A percentile compares a stretch with the other conserved stretches of the same genome.
phyloP scores from a whole-genome alignment of 768 basidiomycete species.

The Gyrodon lividus region DNA sequence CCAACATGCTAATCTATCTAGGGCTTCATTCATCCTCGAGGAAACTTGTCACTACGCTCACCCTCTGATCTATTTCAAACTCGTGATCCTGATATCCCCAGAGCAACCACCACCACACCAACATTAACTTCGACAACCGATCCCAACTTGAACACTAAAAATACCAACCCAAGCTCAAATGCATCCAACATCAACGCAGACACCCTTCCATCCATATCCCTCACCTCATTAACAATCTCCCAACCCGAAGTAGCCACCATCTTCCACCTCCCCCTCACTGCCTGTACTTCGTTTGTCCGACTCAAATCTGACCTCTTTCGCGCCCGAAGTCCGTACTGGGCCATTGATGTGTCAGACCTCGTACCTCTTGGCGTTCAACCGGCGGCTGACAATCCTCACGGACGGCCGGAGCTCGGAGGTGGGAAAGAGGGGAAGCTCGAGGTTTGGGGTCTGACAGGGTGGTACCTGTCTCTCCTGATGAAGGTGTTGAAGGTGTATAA shows the following conservation, averaged over 20 bases:
- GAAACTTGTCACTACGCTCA: not conserved
- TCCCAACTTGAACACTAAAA: not conserved
- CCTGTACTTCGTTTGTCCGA: constrained; percentile 46
- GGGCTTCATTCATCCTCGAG: constrained; percentile 41
- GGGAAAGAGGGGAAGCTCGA: constrained; percentile 52
- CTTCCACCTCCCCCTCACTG: constrained; percentile 69
- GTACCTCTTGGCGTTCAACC: constrained; percentile 27
- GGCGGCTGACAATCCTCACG: constrained; percentile 31
- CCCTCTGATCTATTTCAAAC: constrained; percentile 10
- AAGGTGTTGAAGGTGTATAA: constrained; percentile 48
- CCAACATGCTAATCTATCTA: not conserved
- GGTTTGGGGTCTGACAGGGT: constrained; percentile 83
- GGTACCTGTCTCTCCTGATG: constrained; percentile 72
- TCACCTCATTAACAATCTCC: constrained; percentile 52
- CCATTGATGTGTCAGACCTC: constrained; percentile 66
- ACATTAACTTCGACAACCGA: not conserved
- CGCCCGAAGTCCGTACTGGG: constrained; percentile 54
- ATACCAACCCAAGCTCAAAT: not conserved
- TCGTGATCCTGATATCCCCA: constrained; percentile 5
- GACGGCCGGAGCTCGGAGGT: constrained; percentile 42
- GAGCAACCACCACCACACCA: not conserved
- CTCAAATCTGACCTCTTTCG: constrained; percentile 56
- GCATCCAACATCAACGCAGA: constrained; percentile 19
- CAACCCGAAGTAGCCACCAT: constrained; percentile 63
- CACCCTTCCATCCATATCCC: constrained; percentile 56